phyloP scores from a whole-genome alignment of 2,329 filamentous ascomycete genomes.

The Parasarocladium wereldwijsianum region DNA sequence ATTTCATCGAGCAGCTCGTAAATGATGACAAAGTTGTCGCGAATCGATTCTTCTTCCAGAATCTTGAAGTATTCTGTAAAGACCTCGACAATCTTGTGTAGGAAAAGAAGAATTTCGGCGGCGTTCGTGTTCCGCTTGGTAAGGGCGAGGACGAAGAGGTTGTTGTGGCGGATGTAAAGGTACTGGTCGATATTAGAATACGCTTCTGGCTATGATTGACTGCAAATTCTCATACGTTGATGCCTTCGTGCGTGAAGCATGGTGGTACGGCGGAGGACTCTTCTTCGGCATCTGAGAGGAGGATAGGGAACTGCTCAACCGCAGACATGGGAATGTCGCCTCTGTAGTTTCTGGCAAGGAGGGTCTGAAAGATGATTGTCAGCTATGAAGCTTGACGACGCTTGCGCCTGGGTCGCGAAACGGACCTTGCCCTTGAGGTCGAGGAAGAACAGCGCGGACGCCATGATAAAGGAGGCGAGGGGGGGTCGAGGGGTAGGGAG shows the following conservation, averaged over 20 bases:
- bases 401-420: neutral
- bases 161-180: conserved; percentile 98
- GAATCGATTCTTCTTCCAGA: conserved; percentile 93
- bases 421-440: conserved; percentile 97
- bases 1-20: conserved; percentile 98
- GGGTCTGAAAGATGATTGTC: conserved; percentile 70
- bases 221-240: conserved; percentile 65
- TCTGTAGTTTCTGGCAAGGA: conserved; percentile 94
- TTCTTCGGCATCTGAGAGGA: conserved; percentile 96
- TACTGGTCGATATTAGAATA: conserved; percentile 40
- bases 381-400: neutral
- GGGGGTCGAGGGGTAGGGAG: conserved; percentile 9
- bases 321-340: conserved; percentile 99
- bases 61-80: conserved; percentile 99
- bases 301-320: conserved; percentile 91
- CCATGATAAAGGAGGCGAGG: conserved; percentile 45
- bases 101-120: conserved; percentile 92
- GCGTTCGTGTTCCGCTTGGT: conserved; percentile 99
- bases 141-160: conserved; percentile 92
- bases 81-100: conserved; percentile 96
- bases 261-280: conserved; percentile 94
- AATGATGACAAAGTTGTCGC: conserved; percentile 98
- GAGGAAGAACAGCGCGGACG: conserved; percentile 94
- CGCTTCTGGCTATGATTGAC: neutral
- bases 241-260: conserved; percentile 96